Conservation (phyloP, 805 yeast species). For the Wickerhamiella cacticola region DNA sequence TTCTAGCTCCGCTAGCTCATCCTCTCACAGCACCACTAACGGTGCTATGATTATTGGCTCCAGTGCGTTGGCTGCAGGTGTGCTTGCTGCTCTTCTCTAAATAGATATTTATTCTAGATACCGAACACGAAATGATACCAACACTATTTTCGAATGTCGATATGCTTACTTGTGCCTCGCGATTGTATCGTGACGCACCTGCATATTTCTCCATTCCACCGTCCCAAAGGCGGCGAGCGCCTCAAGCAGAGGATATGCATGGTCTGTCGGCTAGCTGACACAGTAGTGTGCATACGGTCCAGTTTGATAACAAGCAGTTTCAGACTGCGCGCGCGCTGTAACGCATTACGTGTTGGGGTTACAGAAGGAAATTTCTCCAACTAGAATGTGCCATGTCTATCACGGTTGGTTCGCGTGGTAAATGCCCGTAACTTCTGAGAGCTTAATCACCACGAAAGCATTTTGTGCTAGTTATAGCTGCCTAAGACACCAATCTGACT, state of each 20-base stretch:
- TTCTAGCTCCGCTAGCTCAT: not conserved
- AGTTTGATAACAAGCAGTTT: too few relatives aligned
- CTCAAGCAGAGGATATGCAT: not conserved
- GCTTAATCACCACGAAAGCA: too few relatives aligned
- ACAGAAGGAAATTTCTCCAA: too few relatives aligned
- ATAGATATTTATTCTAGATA: not conserved
- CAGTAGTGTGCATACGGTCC: not conserved
- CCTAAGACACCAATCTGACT: too few relatives aligned
- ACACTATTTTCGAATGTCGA: too few relatives aligned
- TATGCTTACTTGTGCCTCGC: not conserved
- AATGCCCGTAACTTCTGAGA: too few relatives aligned
- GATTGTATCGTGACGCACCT: not conserved
- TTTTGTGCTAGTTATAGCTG: too few relatives aligned
- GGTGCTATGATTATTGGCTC: slow-evolving; percentile 5
- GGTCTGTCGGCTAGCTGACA: not conserved
- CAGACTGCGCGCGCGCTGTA: too few relatives aligned
- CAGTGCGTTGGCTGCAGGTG: slow-evolving; percentile 5
- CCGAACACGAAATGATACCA: not conserved
- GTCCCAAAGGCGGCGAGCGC: not conserved
- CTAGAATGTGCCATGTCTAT: too few relatives aligned
- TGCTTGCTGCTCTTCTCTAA: slow-evolving; percentile 6
- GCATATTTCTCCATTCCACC: not conserved
- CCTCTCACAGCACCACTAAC: not conserved
- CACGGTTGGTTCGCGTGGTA: too few relatives aligned
- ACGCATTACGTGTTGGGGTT: too few relatives aligned